Evolutionary conservation across 352 stramenopile genomes (phyloP).

Genomic region (Phytophthora lateralis): DNA sequence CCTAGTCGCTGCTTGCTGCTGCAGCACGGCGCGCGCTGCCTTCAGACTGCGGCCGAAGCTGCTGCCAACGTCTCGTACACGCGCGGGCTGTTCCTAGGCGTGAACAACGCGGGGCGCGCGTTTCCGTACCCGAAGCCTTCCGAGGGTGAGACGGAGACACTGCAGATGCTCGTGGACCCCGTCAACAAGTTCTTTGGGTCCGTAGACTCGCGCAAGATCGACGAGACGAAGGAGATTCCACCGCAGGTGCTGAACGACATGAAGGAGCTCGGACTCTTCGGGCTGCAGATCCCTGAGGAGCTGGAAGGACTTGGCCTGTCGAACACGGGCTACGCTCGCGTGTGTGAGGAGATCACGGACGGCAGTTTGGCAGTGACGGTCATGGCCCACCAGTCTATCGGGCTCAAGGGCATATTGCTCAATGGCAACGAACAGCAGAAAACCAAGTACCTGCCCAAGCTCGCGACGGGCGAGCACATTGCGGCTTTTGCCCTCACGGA

Average conservation of each 20-base stretch:
- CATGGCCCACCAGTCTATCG: constrained; percentile 90
- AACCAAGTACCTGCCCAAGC: constrained; percentile 89
- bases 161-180: constrained; percentile 86
- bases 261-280: constrained; percentile 87
- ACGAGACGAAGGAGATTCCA: constrained; percentile 84
- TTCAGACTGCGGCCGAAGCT: constrained; percentile 77
- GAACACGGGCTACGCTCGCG: constrained; percentile 86
- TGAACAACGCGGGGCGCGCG: constrained; percentile 78
- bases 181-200: constrained; percentile 80
- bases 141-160: constrained; percentile 74
- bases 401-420: constrained; percentile 88
- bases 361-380: constrained; percentile 80
- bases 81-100: constrained; percentile 80
- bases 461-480: constrained; percentile 89
- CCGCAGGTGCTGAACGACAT: constrained; percentile 73
- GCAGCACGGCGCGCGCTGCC: constrained; percentile 32
- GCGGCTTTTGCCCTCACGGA: constrained; percentile 91
- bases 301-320: constrained; percentile 77
- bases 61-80: constrained; percentile 78
- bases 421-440: constrained; percentile 87
- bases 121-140: constrained; percentile 83
- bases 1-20: constrained; percentile 25
- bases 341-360: constrained; percentile 87
- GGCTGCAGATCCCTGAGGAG: constrained; percentile 85
- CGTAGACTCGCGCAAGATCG: constrained; percentile 75